Evolutionary conservation across 805 yeast species (phyloP).

Genomic region (Ogataea corticis): DNA sequence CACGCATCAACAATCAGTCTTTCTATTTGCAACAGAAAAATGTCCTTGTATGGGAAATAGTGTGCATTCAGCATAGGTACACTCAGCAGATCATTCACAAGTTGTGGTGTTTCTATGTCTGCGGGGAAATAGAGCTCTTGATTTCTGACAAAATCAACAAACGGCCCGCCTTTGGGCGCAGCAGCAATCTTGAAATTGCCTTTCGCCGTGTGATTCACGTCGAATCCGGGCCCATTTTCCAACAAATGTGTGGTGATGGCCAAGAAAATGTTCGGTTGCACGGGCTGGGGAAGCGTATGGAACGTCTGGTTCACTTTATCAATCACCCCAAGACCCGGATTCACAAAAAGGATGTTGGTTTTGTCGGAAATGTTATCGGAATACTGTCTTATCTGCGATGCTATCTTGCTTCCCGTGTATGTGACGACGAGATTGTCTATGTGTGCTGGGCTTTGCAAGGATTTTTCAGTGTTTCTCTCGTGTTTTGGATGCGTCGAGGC

Average conservation of each 20-base stretch:
- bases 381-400: conserved; percentile 7
- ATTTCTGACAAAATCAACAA: conserved; percentile 1
- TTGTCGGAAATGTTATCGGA: conserved; percentile 12
- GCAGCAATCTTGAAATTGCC: conserved; percentile 27
- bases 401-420: conserved; percentile 5
- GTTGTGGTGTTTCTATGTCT: conserved; percentile 16
- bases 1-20: conserved; percentile 25
- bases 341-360: conserved; percentile 27
- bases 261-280: conserved; percentile 25
- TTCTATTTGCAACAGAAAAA: conserved; percentile 24
- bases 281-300: conserved; percentile 1
- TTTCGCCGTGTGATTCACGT: conserved; percentile 22
- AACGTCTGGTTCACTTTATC: conserved; percentile 12
- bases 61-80: conserved; percentile 20
- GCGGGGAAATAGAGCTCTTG: conserved; percentile 15
- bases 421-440: conserved; percentile 17
- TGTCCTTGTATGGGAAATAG: conserved; percentile 23
- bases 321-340: conserved; percentile 24
- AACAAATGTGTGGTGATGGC: conserved; percentile 23
- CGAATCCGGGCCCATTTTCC: conserved; percentile 18
- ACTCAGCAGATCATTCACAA: conserved; percentile 12
- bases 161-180: conserved; percentile 13
- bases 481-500: conserved; percentile 8
- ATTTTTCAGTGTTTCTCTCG: background rate
- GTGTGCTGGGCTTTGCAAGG: conserved; percentile 1